A percentile compares a stretch with the other conserved stretches of the same genome.
These are phyloP conservation scores for Tricladium varicosporioides DNA, from an alignment of 2,329 filamentous ascomycete genomes.

Conservation along the genomic window DNA sequence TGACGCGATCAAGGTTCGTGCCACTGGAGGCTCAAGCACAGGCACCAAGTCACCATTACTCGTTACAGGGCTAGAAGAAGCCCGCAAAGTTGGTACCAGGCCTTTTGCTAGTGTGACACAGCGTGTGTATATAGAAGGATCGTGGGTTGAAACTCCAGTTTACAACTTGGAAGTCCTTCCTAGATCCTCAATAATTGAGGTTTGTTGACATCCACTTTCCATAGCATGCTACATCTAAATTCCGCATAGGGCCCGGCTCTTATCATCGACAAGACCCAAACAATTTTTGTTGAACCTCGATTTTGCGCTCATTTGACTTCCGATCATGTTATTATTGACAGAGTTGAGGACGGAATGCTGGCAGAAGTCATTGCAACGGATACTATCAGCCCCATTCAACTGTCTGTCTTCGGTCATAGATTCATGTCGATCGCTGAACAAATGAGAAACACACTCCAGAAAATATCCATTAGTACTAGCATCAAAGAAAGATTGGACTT, in stretches of 20 bases:
- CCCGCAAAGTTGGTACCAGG: not conserved
- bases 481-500: conserved; percentile 81
- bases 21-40: conserved; percentile 56
- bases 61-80: not conserved
- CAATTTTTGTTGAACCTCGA: conserved; percentile 80
- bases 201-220: conserved; percentile 53
- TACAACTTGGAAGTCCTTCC: not conserved
- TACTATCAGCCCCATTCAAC: conserved; percentile 69
- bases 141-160: not conserved
- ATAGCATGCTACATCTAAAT: conserved; percentile 74
- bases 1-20: conserved; percentile 81
- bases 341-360: conserved; percentile 34
- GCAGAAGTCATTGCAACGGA: conserved; percentile 22
- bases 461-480: conserved; percentile 74
- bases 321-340: conserved; percentile 83
- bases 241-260: conserved; percentile 78
- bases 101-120: not conserved
- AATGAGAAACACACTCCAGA: conserved; percentile 74
- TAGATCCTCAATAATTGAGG: conserved; percentile 54
- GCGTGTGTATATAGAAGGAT: not conserved
- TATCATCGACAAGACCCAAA: conserved; percentile 83
- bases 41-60: not conserved
- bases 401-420: conserved; percentile 74
- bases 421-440: conserved; percentile 85
- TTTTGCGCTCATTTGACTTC: conserved; percentile 63